Base-by-base conservation (phyloP, 208 protist genomes). In the Acanthamoeba healyi region DNA sequence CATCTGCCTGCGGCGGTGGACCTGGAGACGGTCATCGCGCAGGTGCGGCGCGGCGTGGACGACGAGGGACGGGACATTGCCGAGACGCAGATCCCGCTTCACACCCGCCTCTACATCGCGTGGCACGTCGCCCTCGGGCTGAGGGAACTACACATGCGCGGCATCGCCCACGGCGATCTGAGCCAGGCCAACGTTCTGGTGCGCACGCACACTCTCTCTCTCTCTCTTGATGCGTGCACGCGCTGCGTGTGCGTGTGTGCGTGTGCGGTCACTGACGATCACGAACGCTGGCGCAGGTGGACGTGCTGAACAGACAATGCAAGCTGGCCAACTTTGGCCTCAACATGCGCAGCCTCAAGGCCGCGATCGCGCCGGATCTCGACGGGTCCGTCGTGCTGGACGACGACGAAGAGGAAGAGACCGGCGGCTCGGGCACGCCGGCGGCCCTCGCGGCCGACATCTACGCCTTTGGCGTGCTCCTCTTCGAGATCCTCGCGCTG, bases 391-490 rank as follows among this genome's bases (percentile, higher is more conserved):
- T n/a, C n/a, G 12, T 34, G 42, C 26, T 84, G 38, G 44, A 56
- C 9, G 44, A 56, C 14, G 74, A 84, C 24, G 74, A 84, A 36
- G 9, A 24, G 7, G 74, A 84, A 40, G 74, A 84, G 5, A 56
- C 74, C 26, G 74, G 42, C 74, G 74, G 38, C 74, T 65, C 58
- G 9, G 42, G 29, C 17, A 38, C 74, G 38, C 44, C 74, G 2
- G 0, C 70, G 26, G 51, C 51, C 61, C 36, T 91, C 26, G 74
- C 74, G 14, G 44, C 84, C 22, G 84, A 91, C 36, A 72, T 91
- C 54, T 91, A 91, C 29, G 84, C 56, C 14, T 91, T 91, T 91
- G 84, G 84, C 42, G 58, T 91, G 19, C 56, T 91, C 4, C 58
- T 91, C 4, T 91, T 91, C 42, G 84, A 91, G 84, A 63, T 91